phyloP scores from a whole-genome alignment of 768 basidiomycete species.

The Pisolithus orientalis region DNA sequence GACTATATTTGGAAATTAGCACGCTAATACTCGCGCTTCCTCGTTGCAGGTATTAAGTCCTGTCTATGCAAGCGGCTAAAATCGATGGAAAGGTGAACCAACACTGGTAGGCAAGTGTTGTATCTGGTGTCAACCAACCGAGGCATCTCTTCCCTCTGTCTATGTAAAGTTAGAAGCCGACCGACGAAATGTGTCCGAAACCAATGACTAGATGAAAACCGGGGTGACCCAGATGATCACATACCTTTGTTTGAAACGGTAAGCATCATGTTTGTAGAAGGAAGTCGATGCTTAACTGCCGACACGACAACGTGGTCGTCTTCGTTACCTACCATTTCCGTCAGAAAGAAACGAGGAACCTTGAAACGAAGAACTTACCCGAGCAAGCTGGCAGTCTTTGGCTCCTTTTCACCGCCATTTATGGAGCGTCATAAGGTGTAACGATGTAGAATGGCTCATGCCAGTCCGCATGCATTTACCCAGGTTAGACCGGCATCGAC shows the following conservation, averaged over 20 bases:
- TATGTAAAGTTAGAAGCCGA: constrained; percentile 17
- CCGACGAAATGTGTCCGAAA: constrained; percentile 18
- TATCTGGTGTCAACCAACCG: background rate
- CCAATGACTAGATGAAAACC: constrained; percentile 14
- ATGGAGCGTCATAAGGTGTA: constrained; percentile 75
- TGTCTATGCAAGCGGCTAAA: too few relatives aligned
- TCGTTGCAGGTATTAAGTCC: too few relatives aligned
- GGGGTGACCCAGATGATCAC: constrained; percentile 57
- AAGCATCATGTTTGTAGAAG: constrained; percentile 79
- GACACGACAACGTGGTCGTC: constrained; percentile 70
- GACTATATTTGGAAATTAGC: too few relatives aligned
- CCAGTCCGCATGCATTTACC: constrained; percentile 40
- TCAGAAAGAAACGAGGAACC: constrained; percentile 36
- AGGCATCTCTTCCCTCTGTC: constrained; percentile 8
- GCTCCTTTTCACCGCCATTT: constrained; percentile 47
- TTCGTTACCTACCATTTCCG: constrained; percentile 60
- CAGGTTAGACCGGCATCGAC: constrained; percentile 26
- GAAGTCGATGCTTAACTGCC: constrained; percentile 59
- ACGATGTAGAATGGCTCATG: constrained; percentile 55
- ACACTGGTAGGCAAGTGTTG: too few relatives aligned
- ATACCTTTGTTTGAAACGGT: constrained; percentile 70
- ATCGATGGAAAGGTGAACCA: too few relatives aligned
- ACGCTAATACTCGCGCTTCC: too few relatives aligned
- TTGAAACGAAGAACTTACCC: constrained; percentile 73
- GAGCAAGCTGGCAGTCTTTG: constrained; percentile 40